phyloP scores from a whole-genome alignment of 2,329 filamentous ascomycete species.

The Colletotrichum phormii region DNA sequence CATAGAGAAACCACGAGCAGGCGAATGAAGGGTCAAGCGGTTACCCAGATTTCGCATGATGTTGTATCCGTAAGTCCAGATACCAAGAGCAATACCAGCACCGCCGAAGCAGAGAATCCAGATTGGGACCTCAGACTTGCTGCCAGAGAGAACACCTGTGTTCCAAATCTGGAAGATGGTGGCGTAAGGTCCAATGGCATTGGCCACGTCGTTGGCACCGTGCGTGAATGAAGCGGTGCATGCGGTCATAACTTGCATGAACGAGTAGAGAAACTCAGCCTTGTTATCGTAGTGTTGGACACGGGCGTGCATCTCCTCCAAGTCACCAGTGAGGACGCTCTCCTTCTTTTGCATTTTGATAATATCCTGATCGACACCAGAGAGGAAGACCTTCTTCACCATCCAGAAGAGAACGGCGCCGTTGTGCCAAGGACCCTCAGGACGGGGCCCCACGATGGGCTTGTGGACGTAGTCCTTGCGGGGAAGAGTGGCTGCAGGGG shows the following conservation, averaged over 20 bases:
- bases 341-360: conserved; percentile 44
- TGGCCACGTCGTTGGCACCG: conserved; percentile 75
- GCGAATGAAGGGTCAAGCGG: conserved; percentile 67
- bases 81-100: conserved; percentile 53
- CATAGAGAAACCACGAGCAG: conserved; percentile 64
- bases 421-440: conserved; percentile 52
- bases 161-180: conserved; percentile 72
- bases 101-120: conserved; percentile 65
- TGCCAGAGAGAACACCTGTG: conserved; percentile 53
- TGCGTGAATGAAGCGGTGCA: conserved; percentile 73
- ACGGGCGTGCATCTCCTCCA: conserved; percentile 66
- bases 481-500: conserved; percentile 27
- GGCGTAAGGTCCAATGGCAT: conserved; percentile 72
- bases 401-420: conserved; percentile 52
- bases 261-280: conserved; percentile 70
- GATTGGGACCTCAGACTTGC: conserved; percentile 63
- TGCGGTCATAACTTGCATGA: conserved; percentile 70
- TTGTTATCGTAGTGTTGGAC: conserved; percentile 72
- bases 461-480: conserved; percentile 34
- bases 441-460: conserved; percentile 46
- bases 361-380: conserved; percentile 52
- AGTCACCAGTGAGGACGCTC: conserved; percentile 61
- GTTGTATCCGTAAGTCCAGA: conserved; percentile 65
- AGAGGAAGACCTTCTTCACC: conserved; percentile 55
- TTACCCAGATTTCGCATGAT: conserved; percentile 71